A percentile compares a stretch with the other conserved stretches of the same genome.
Conservation (phyloP, 1,139 yeast genomes). For the Zygotorulaspora mrakii region DNA sequence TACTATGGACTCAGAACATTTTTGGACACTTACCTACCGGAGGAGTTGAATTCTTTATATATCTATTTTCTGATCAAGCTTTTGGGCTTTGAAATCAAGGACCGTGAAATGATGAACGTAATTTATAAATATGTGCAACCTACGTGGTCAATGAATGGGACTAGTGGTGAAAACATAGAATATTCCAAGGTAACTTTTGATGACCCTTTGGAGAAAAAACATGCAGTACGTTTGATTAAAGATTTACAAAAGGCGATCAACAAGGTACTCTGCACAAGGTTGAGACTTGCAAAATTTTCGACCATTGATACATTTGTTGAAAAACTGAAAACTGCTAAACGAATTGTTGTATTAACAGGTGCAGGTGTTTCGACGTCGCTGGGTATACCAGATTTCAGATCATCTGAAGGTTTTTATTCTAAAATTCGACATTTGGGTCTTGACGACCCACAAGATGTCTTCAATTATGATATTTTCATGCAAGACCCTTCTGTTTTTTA, state of each 20-base stretch:
- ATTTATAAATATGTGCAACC: constrained; percentile 37
- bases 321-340: constrained; percentile 52
- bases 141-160: constrained; percentile 19
- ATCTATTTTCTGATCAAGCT: constrained; percentile 47
- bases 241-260: constrained; percentile 58
- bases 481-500: constrained; percentile 82
- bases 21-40: constrained; percentile 57
- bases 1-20: constrained; percentile 57
- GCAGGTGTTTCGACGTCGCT: constrained; percentile 93
- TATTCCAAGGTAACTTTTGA: constrained; percentile 28
- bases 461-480: constrained; percentile 68
- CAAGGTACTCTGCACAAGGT: constrained; percentile 53
- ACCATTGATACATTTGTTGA: constrained; percentile 59
- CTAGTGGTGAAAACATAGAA: constrained; percentile 11
- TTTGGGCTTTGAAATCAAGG: constrained; percentile 52
- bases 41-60: constrained; percentile 53
- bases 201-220: constrained; percentile 42
- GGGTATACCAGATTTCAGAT: constrained; percentile 94
- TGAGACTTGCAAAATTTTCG: constrained; percentile 49
- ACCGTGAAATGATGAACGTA: constrained; percentile 40
- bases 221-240: constrained; percentile 48
- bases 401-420: constrained; percentile 81
- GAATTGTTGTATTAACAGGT: constrained; percentile 80
- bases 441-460: constrained; percentile 92
- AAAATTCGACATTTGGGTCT: constrained; percentile 67